Evolutionary conservation across 768 basidiomycete species (phyloP).

Genomic region (Nidula microcarpa): DNA sequence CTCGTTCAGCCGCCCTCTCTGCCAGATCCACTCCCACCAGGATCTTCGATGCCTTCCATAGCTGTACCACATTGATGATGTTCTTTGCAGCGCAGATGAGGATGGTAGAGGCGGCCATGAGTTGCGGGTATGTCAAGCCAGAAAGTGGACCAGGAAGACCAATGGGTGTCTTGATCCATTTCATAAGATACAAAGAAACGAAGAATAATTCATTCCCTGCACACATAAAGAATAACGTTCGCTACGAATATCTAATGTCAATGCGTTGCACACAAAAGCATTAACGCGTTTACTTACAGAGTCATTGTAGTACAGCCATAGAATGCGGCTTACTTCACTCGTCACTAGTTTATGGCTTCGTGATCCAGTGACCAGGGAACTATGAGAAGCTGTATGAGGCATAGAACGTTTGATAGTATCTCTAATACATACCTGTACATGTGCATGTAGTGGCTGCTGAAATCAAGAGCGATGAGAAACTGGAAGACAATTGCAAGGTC

Average conservation of each 20-base stretch:
- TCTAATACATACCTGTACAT: slow-evolving; percentile 83
- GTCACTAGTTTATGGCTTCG: slow-evolving; percentile 90
- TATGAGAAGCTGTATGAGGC: slow-evolving; percentile 22
- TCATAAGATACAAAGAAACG: slow-evolving; percentile 90
- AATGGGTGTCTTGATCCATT: slow-evolving; percentile 75
- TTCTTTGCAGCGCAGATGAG: slow-evolving; percentile 83
- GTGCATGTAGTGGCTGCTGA: slow-evolving; percentile 98
- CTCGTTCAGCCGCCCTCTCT: slow-evolving; percentile 53
- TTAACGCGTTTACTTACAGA: slow-evolving; percentile 49
- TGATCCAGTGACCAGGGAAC: slow-evolving; percentile 93
- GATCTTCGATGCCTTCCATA: slow-evolving; percentile 97
- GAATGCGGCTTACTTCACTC: slow-evolving; percentile 87
- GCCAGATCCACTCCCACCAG: slow-evolving; percentile 91
- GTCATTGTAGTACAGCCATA: slow-evolving; percentile 93
- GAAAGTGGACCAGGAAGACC: slow-evolving; percentile 32
- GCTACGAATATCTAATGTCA: slow-evolving; percentile 34
- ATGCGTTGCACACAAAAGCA: neutral
- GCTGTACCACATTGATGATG: slow-evolving; percentile 90
- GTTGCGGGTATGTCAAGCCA: slow-evolving; percentile 70
- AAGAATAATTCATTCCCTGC: slow-evolving; percentile 96
- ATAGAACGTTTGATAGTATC: neutral
- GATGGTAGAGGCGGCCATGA: slow-evolving; percentile 58
- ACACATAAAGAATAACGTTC: slow-evolving; percentile 87
- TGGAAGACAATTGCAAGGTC: slow-evolving; percentile 84
- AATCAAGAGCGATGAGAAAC: slow-evolving; percentile 94